Evolutionary conservation across 305 asterid genomes (phyloP), one percentile per base, ranked within the genome.

Genomic region (Lippia alba): DNA sequence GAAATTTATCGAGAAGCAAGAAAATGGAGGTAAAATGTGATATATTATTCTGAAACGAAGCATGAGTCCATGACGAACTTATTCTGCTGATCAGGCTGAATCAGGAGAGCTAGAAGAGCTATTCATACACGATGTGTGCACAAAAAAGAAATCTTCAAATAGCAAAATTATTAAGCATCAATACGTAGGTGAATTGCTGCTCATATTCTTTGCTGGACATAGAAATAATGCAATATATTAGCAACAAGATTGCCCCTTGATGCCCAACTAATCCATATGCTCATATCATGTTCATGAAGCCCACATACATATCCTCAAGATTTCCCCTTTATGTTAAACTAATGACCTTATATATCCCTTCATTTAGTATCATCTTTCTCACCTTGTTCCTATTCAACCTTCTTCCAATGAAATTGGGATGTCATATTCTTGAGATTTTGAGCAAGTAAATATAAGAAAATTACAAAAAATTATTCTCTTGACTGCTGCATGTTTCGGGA

Each of bases 141-240:
- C 16, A 55, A 66, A 56, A 20, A 11, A 8, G 33, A 44, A 60
- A 68, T 54, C 41, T 36, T 36, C 11, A 55, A 66, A 65, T n/a
- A 11, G 9, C 19, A 44, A 60, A 68, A 41, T 69, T 48, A 46
- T 46, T 30, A 57, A 45, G 12, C 62, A 69, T 56, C 73, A 58
- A 49, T 54, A 49, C 34, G 16, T 8, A 50, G 16, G 63, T 8
- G 10, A 61, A n/a, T 66, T n/a, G 34, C 61, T n/a, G 34, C 61
- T 19, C 12, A 14, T 40, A 71, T 18, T 46, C 20, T 40, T 9
- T 33, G 36, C 49, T 34, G n/a, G 24, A 54, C 24, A 61, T n/a
- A 56, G 72, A 30, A 44, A 48, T 18, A 30, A 20, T 30, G 30
- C 16, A 36, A 56, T 34, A 40, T 44, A 46, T 19, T 12, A 45